These are phyloP conservation scores for Brasenia schreberi DNA, from an alignment of 164 flowering plant species.

Conservation along the genomic window DNA sequence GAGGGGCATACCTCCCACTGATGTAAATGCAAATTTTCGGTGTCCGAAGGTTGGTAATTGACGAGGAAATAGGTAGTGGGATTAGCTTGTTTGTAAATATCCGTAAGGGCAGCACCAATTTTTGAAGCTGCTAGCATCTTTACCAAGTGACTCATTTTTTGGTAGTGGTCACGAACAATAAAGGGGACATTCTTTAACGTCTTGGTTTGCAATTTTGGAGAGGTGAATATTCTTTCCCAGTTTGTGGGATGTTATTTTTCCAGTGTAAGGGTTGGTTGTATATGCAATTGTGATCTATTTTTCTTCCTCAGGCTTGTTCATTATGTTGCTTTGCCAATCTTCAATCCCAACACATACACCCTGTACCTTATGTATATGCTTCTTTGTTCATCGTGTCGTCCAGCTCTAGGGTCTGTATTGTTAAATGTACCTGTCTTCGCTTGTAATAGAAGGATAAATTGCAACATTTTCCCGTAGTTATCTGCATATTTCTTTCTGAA, in stretches of 20 bases:
- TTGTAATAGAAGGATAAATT: no score
- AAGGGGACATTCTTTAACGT: background rate
- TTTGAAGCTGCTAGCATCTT: background rate
- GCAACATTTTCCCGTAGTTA: no score
- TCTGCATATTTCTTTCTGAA: no score
- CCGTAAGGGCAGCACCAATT: background rate
- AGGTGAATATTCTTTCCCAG: background rate
- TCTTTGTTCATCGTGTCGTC: no score
- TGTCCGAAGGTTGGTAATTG: background rate
- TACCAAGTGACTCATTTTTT: background rate
- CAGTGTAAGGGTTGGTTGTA: background rate
- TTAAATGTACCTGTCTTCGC: no score
- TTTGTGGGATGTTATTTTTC: background rate
- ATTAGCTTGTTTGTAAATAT: background rate
- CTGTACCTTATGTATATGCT: background rate
- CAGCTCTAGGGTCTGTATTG: no score
- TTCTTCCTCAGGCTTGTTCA: background rate
- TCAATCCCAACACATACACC: background rate
- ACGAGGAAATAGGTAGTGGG: background rate
- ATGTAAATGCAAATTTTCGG: slow-evolving; percentile 25
- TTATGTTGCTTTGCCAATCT: background rate
- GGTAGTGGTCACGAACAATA: background rate
- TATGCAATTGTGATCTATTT: background rate
- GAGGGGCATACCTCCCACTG: slow-evolving; percentile 90
- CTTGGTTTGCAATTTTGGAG: background rate